phyloP scores from a whole-genome alignment of 768 basidiomycete genomes.

The Boletus subparvulus region DNA sequence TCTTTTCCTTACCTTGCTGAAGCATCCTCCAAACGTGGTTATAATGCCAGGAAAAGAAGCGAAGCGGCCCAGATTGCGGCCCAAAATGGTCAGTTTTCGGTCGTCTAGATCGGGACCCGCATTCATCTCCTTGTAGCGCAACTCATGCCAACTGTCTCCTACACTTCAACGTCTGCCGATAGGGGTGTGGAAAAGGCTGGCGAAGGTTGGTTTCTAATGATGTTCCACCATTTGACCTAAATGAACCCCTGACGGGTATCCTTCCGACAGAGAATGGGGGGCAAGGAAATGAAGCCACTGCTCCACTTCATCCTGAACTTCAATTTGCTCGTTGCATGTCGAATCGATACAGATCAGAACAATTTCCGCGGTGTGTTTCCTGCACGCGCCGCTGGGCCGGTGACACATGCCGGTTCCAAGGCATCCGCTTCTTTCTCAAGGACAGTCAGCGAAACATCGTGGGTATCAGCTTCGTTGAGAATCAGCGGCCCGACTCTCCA shows the following conservation, averaged over 20 bases:
- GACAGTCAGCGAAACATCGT: conserved; percentile 56
- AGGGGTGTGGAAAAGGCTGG: conserved; percentile 48
- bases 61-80: conserved; percentile 66
- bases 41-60: conserved; percentile 69
- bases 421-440: conserved; percentile 76
- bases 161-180: conserved; percentile 35
- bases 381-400: conserved; percentile 87
- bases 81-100: conserved; percentile 51
- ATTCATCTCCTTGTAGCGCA: conserved; percentile 37
- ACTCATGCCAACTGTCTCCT: conserved; percentile 46
- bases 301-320: conserved; percentile 57
- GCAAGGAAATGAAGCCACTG: conserved; percentile 28
- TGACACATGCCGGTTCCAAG: conserved; percentile 84
- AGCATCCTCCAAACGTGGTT: conserved; percentile 60
- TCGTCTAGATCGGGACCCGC: conserved; percentile 10
- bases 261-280: conserved; percentile 31
- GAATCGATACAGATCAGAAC: conserved; percentile 66
- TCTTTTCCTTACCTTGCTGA: conserved; percentile 15
- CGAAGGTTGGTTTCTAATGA: conserved; percentile 33
- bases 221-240: conserved; percentile 4
- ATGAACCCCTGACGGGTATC: conserved; percentile 30
- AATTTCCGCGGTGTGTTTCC: conserved; percentile 78
- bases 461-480: conserved; percentile 70
- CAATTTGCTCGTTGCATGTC: conserved; percentile 87
- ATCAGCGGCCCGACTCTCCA: conserved; percentile 54